Evolutionary conservation across 2,329 filamentous ascomycete genomes (phyloP), one percentile per base, ranked within the genome.

Genomic region (Eutypella sp.): DNA sequence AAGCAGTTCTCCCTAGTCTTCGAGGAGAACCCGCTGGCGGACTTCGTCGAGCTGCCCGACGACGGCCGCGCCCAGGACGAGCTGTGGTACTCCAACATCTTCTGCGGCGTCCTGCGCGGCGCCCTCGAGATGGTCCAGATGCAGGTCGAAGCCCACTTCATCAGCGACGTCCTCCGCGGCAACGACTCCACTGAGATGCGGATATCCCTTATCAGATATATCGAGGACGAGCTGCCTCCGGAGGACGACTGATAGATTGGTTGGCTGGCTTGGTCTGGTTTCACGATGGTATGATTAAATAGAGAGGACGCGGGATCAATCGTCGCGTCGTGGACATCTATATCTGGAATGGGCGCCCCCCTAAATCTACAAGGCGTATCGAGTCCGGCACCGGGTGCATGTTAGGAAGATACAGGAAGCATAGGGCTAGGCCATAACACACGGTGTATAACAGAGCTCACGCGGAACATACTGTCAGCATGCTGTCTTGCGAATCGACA

Each of bases 71-170:
- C 93, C 3, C 93, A 99, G 67, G 91, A 96, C 61, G 92, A 97
- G 70, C 74, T 99, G 33, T 99, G 93, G 93, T 99, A 95, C 67
- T 96, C 90, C 5, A 99, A 97, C 68, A 95, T 99, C 47, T 78
- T 97, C 37, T 96, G 93, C 58, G 93, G 93, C 37, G 88, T 99
- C 37, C 72, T 99, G 50, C 78, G 93, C 56, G 93, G 93, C 13
- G 85, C 92, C 1, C 68, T 99, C 48, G 93, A 99, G 68, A 99
- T 99, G 93, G 92, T 97, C 61, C 92, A 97, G 78, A 96, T 97
- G 89, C 93, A 97, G 68, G 90, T 97, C 4, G 92, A 99, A 65
- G 89, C 89, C 40, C 91, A 95, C 63, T 99, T 97, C 65, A 87
- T 95, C 60, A 96, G 89, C 65, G 93, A 99, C 66, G 79, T 96